Evolutionary conservation across 164 flowering plant genomes (phyloP).

Genomic region (Stephania japonica): DNA sequence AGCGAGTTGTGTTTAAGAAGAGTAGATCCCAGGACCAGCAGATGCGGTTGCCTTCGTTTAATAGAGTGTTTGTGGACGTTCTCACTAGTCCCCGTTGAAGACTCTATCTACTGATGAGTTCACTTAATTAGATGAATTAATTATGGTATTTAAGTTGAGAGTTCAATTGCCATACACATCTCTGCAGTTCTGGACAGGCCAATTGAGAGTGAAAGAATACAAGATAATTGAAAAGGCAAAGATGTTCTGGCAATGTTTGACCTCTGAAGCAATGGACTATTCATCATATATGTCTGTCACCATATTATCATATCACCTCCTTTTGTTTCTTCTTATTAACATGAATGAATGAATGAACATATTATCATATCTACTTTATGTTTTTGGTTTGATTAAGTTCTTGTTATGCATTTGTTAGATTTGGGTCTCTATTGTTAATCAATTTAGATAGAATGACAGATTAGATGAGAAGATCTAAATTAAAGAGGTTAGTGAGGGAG

Average conservation of each 20-base stretch:
- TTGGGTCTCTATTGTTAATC: not conserved
- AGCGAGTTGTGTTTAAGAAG: conserved; percentile 39
- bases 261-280: conserved; percentile 2
- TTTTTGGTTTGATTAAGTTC: not conserved
- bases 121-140: not conserved
- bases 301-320: not conserved
- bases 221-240: conserved; percentile 22
- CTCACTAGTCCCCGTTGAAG: conserved; percentile 18
- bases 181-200: conserved; percentile 29
- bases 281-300: conserved; percentile 1
- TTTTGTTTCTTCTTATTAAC: not conserved
- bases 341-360: not conserved
- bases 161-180: conserved; percentile 54
- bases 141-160: conserved; percentile 7
- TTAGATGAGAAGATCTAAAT: not conserved
- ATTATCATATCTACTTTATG: not conserved
- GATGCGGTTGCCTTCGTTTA: conserved; percentile 44
- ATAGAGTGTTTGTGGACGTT: conserved; percentile 25
- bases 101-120: not conserved
- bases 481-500: not conserved
- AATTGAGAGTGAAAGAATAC: not conserved
- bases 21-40: conserved; percentile 36
- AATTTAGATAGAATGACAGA: not conserved
- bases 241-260: conserved; percentile 47
- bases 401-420: not conserved